A percentile compares a stretch with the other conserved stretches of the same genome.
phyloP scores from a whole-genome alignment of 2,329 filamentous ascomycete species.

The Drechslerella dactyloides region DNA sequence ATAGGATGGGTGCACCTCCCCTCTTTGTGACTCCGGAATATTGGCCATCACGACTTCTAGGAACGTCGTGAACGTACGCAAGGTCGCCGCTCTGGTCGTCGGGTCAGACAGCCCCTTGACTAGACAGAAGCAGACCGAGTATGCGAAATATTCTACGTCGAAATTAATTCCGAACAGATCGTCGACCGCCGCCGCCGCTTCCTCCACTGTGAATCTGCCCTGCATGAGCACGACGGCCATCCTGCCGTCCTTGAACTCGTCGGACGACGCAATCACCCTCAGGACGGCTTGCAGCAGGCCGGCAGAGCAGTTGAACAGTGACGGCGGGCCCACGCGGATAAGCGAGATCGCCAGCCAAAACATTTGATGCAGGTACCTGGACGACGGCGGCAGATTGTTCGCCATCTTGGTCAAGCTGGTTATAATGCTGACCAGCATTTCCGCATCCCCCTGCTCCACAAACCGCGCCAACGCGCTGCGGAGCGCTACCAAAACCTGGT shows the following conservation, averaged over 20 bases:
- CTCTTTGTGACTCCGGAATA: slow-evolving; percentile 51
- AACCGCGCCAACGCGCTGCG: slow-evolving; percentile 71
- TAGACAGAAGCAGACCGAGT: slow-evolving; percentile 70
- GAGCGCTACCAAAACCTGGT: slow-evolving; percentile 73
- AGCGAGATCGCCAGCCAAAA: slow-evolving; percentile 75
- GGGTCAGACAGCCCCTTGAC: slow-evolving; percentile 70
- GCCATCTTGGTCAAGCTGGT: slow-evolving; percentile 74
- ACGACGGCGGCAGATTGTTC: slow-evolving; percentile 70
- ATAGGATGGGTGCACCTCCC: slow-evolving; percentile 54
- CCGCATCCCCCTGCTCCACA: slow-evolving; percentile 68
- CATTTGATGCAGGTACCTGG: slow-evolving; percentile 71
- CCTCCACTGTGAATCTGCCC: slow-evolving; percentile 67
- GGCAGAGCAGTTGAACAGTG: slow-evolving; percentile 71
- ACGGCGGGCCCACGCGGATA: slow-evolving; percentile 68
- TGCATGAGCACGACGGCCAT: slow-evolving; percentile 69
- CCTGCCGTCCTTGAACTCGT: slow-evolving; percentile 66
- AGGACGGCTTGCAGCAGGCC: slow-evolving; percentile 70
- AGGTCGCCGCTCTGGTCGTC: slow-evolving; percentile 66
- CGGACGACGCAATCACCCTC: slow-evolving; percentile 68
- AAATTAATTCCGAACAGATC: slow-evolving; percentile 72
- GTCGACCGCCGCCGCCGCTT: slow-evolving; percentile 68
- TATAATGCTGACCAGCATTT: slow-evolving; percentile 73
- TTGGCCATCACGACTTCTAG: slow-evolving; percentile 63
- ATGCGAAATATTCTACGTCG: slow-evolving; percentile 69
- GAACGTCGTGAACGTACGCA: slow-evolving; percentile 69